Conservation (phyloP, 306 rosid genomes). For the barrel medic (Medicago truncatula) region DNA sequence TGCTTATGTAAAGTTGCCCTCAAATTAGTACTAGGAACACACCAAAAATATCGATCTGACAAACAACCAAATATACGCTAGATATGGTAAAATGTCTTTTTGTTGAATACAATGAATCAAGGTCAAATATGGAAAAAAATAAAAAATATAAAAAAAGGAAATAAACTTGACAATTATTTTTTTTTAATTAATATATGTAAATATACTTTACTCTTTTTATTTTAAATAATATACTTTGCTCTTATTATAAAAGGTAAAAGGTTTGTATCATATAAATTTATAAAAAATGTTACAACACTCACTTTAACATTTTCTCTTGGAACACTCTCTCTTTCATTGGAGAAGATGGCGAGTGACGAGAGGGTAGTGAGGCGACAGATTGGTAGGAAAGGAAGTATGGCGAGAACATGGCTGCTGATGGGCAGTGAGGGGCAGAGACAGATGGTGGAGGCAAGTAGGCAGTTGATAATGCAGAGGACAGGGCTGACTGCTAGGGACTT, state of each 20-base stretch:
- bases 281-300: not conserved
- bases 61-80: not conserved
- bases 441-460: constrained; percentile 73
- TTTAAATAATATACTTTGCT: not conserved
- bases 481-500: constrained; percentile 80
- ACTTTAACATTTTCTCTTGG: not conserved
- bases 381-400: constrained; percentile 65
- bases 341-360: not conserved
- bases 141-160: not conserved
- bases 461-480: constrained; percentile 72
- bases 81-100: not conserved
- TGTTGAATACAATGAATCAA: not conserved
- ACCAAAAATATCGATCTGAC: no score
- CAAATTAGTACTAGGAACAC: no score
- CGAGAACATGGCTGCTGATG: constrained; percentile 67
- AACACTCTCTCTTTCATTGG: not conserved
- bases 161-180: not conserved
- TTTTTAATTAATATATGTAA: not conserved
- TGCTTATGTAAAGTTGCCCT: not conserved
- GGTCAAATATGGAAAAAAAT: not conserved
- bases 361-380: not conserved
- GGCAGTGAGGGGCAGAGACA: constrained; percentile 59
- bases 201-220: no score
- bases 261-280: not conserved
- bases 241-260: not conserved